phyloP scores from a whole-genome alignment of 257 asterid genomes.

The Misopates orontium region DNA sequence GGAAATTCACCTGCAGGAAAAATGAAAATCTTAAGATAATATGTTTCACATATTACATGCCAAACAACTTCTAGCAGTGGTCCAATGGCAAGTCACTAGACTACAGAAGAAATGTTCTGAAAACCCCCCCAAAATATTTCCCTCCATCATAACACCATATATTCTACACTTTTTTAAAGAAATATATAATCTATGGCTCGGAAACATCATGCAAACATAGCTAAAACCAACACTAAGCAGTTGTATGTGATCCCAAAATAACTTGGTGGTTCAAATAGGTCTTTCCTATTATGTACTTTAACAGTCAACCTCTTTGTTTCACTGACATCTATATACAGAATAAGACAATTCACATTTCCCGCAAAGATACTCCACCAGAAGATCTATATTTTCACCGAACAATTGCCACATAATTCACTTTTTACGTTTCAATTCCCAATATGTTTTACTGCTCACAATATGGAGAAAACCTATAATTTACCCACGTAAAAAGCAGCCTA shows the following conservation, averaged over 20 bases:
- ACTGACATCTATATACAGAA: no score
- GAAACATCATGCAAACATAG: constrained; percentile 5
- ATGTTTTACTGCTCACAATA: no score
- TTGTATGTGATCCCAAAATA: no score
- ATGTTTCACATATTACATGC: constrained; percentile 1
- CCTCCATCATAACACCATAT: constrained; percentile 10
- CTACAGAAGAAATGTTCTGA: background rate
- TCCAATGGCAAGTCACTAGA: constrained; percentile 12
- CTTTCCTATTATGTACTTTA: no score
- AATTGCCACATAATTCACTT: background rate
- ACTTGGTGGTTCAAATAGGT: background rate
- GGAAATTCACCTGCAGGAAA: constrained; percentile 50
- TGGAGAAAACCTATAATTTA: background rate
- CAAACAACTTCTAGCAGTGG: constrained; percentile 10
- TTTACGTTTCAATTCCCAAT: background rate
- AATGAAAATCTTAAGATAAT: constrained; percentile 21
- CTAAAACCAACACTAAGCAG: constrained; percentile 1
- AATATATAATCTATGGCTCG: constrained; percentile 5
- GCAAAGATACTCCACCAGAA: background rate
- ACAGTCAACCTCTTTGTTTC: no score
- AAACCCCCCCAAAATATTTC: background rate
- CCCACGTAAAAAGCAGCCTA: background rate
- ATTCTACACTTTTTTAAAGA: constrained; percentile 11
- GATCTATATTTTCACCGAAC: background rate
- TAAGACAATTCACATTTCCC: background rate